Percentiles rank a stretch among this genome's conserved stretches.
Evolutionary conservation across 2,329 filamentous ascomycete genomes (phyloP).

Genomic region (Nemania diffusa): DNA sequence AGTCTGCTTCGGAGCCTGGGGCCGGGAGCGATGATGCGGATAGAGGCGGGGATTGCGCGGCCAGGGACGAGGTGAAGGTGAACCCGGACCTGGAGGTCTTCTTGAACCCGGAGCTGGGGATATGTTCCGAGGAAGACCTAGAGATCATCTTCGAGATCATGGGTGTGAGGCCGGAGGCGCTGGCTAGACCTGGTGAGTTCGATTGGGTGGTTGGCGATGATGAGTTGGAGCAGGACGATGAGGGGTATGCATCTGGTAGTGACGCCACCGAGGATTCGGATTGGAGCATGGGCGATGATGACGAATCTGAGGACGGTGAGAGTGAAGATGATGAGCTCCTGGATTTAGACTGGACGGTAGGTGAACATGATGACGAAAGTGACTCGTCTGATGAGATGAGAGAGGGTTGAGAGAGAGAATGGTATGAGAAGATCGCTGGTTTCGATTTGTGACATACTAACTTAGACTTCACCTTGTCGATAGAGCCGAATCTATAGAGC

Average conservation of each 20-base stretch:
- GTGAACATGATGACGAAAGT: neutral
- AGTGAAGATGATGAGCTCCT: neutral
- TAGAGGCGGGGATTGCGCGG: neutral
- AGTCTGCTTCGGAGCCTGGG: neutral
- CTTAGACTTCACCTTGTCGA: neutral
- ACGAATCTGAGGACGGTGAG: neutral
- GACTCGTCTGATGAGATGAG: neutral
- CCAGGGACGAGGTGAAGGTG: neutral
- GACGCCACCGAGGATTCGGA: neutral
- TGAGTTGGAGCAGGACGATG: neutral
- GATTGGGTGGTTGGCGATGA: neutral
- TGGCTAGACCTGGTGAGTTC: neutral
- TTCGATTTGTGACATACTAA: neutral
- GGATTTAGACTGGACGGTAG: neutral
- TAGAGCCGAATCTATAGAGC: neutral
- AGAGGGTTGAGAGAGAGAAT: neutral
- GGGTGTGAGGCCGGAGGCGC: neutral
- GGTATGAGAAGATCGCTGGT: neutral
- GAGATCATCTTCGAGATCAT: neutral
- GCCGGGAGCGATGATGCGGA: neutral
- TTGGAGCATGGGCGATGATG: neutral
- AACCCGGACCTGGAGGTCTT: slow-evolving; percentile 40
- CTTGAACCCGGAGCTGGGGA: neutral
- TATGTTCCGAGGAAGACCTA: neutral
- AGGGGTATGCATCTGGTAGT: neutral